Conservation (phyloP, 2,329 filamentous ascomycete species). For the Diaporthe amygdali region DNA sequence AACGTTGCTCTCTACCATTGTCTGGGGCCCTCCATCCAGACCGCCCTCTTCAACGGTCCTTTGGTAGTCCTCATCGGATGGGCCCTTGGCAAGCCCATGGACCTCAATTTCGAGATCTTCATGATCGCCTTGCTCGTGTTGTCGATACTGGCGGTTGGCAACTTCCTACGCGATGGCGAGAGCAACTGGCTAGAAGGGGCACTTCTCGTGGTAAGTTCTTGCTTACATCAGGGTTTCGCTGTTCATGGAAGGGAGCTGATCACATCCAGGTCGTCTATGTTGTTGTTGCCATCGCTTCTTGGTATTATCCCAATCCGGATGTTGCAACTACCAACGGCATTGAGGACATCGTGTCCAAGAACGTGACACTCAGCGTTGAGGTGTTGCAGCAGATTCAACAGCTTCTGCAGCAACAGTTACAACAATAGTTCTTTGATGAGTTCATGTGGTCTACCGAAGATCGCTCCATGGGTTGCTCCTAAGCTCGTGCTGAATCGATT, state of each 20-base stretch:
- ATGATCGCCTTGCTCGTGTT: conserved; percentile 82
- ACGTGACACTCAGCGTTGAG: neutral
- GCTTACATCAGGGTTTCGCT: too few species aligned
- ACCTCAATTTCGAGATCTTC: conserved; percentile 85
- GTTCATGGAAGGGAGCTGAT: neutral
- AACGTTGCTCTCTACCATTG: conserved; percentile 87
- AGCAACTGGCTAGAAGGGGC: conserved; percentile 86
- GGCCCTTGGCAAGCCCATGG: conserved; percentile 73
- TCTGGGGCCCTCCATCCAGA: conserved; percentile 86
- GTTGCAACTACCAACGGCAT: conserved; percentile 7
- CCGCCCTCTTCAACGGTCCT: conserved; percentile 85
- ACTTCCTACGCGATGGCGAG: conserved; percentile 86
- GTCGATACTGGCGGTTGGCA: conserved; percentile 84
- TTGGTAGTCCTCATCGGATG: conserved; percentile 84
- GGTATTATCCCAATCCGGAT: conserved; percentile 12
- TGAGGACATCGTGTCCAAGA: neutral
- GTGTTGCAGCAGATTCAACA: neutral
- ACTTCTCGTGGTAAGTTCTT: neutral
- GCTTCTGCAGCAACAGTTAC: neutral
- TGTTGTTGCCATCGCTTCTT: neutral
- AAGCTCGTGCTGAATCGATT: too few species aligned
- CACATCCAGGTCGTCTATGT: neutral
- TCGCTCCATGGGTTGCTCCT: neutral
- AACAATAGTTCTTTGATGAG: too few species aligned
- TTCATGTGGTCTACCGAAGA: neutral